phyloP scores from a whole-genome alignment of 2,329 filamentous ascomycete genomes.

The Colletotrichum sp. region DNA sequence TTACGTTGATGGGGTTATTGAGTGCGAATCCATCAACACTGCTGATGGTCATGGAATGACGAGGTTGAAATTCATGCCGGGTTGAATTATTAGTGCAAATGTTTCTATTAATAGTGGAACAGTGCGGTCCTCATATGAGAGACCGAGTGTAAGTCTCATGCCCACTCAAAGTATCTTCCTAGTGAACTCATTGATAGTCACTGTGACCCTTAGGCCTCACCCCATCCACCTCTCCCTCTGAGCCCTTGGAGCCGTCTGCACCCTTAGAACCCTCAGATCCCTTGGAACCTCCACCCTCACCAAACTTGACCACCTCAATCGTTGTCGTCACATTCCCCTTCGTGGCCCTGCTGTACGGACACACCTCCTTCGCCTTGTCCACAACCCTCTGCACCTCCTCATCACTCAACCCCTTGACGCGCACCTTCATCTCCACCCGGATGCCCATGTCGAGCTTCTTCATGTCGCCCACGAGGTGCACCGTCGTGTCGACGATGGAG shows the following conservation, averaged over 20 bases:
- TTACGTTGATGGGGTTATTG: not conserved
- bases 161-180: not conserved
- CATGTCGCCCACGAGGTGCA: slow-evolving; percentile 49
- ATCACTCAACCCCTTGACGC: slow-evolving; percentile 31
- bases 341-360: slow-evolving; percentile 32
- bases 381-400: slow-evolving; percentile 30
- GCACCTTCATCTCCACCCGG: slow-evolving; percentile 46
- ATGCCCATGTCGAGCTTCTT: slow-evolving; percentile 49
- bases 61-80: not conserved
- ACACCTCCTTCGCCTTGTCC: slow-evolving; percentile 29
- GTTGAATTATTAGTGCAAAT: not conserved
- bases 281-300: not conserved
- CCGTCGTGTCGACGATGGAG: slow-evolving; percentile 43
- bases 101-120: not conserved
- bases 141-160: not conserved
- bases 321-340: slow-evolving; percentile 30
- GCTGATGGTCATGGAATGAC: not conserved
- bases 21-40: not conserved
- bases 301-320: slow-evolving; percentile 25
- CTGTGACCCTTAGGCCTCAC: slow-evolving; percentile 9
- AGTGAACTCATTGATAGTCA: slow-evolving; percentile 9
- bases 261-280: not conserved
- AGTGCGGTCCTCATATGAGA: not conserved
- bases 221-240: not conserved
- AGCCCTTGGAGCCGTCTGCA: not conserved